phyloP scores from a whole-genome alignment of 2,329 filamentous ascomycete species.

The Trichophyton benhamiae region DNA sequence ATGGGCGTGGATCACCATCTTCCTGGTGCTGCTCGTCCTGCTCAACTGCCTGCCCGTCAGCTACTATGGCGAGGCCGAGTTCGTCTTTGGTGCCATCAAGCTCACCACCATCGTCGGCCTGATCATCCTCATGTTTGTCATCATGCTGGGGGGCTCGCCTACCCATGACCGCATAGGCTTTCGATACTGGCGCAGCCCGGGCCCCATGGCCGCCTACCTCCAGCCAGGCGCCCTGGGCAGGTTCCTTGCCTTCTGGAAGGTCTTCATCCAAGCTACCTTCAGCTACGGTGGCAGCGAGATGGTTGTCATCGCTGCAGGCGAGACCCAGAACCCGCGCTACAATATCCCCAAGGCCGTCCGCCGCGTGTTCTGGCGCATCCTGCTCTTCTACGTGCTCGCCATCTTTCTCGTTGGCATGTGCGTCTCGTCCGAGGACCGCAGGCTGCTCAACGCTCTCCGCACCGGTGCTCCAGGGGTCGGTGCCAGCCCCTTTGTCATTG shows the following conservation, averaged over 20 bases:
- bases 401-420: constrained; percentile 27
- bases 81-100: constrained; percentile 40
- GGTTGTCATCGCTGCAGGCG: constrained; percentile 38
- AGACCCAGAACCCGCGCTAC: constrained; percentile 34
- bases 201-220: constrained; percentile 33
- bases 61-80: constrained; percentile 22
- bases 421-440: constrained; percentile 26
- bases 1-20: constrained; percentile 17
- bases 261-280: constrained; percentile 38
- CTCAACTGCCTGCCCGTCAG: constrained; percentile 16
- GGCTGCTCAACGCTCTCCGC: constrained; percentile 23
- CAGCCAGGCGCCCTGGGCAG: constrained; percentile 32
- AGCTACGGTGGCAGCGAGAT: constrained; percentile 41
- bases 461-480: constrained; percentile 26
- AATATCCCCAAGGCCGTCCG: constrained; percentile 32
- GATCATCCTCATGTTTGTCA: constrained; percentile 40
- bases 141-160: constrained; percentile 38
- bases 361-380: constrained; percentile 35
- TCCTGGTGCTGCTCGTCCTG: constrained; percentile 15
- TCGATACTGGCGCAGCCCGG: constrained; percentile 39
- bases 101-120: constrained; percentile 40
- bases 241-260: constrained; percentile 42
- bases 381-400: constrained; percentile 29
- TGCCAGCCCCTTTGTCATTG: constrained; percentile 43
- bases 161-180: constrained; percentile 36